Evolutionary conservation across 352 stramenopile genomes (phyloP), one percentile per base, ranked within the genome.

Genomic region (Phytophthora lateralis): DNA sequence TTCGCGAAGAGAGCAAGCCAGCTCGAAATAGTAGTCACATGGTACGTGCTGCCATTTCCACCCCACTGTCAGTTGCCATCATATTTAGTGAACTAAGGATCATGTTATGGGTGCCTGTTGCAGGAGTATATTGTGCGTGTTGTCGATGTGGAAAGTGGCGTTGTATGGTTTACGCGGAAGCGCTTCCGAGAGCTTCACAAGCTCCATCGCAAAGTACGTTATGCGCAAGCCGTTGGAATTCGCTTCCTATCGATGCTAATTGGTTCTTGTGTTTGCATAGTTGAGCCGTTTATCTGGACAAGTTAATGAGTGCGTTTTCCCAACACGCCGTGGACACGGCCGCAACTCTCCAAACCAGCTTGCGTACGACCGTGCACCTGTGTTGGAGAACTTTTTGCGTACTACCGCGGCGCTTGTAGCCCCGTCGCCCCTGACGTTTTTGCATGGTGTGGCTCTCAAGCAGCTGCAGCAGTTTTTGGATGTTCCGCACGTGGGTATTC

Each of bases 41-140:
- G 81, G 85, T 91, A 72, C 43, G 69, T 67, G 10, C 2, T 20
- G 12, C 4, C 35, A 17, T 49, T 5, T 11, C 18, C 46, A 7
- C 26, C 26, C 26, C 15, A n/a, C 4, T 24, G 12, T 27, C 15
- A 8, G 3, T 29, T 26, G 32, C 10, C 27, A 30, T 8, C 4
- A 20, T 41, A n/a, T 9, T 3, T 12, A 52, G n/a, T 21, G 15
- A 21, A 9, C 17, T 30, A 30, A 26, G 17, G 12, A n/a, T 12
- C 15, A 30, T 24, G 20, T 9, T 12, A 26, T 24, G 10, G n/a
- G 54, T 34, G n/a, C 17, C 41, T 65, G 14, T 11, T 50, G 3
- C 48, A 95, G 86, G 86, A 93, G 56, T 95, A 95, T 63, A 79
- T 91, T 61, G 86, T 95, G 45, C 84, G 86, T 54, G 84, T 93